Evolutionary conservation across 1,139 yeast genomes (phyloP).

Genomic region (Geotrichum reessii): DNA sequence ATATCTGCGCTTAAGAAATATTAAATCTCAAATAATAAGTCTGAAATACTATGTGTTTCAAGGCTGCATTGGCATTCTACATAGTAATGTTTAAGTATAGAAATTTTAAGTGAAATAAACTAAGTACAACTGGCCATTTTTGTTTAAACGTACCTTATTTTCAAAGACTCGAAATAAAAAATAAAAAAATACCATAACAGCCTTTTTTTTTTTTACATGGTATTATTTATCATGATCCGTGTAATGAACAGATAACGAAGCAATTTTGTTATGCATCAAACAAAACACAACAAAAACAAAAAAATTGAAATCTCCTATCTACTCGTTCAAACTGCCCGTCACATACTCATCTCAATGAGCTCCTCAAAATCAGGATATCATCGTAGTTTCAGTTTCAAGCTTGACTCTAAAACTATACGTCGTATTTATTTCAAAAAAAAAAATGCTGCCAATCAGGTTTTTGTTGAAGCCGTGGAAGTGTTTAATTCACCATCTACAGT

Average conservation of each 20-base stretch:
- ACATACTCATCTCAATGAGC: neutral
- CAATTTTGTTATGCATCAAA: too few species aligned
- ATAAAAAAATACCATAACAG: too few species aligned
- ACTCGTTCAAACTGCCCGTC: neutral
- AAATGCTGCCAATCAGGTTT: slow-evolving; percentile 9
- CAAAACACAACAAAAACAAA: neutral
- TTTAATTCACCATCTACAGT: neutral
- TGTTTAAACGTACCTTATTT: too few species aligned
- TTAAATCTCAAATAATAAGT: neutral
- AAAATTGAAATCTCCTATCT: neutral
- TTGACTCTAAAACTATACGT: slow-evolving; percentile 1
- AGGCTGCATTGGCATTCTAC: too few species aligned
- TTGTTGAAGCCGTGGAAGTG: slow-evolving; percentile 8
- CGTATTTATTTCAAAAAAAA: slow-evolving; percentile 5
- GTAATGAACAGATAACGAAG: neutral
- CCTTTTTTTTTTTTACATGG: too few species aligned
- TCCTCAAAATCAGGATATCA: neutral
- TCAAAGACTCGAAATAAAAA: neutral
- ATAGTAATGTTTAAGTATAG: too few species aligned
- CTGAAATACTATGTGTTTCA: neutral
- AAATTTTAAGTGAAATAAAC: too few species aligned
- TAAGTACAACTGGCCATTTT: too few species aligned
- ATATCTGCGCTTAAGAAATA: too few species aligned
- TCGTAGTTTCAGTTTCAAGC: slow-evolving; percentile 6
- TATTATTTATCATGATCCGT: too few species aligned